These are phyloP conservation scores for Termitomyces sp. DNA, from an alignment of 768 basidiomycete species.

Conservation along the genomic window DNA sequence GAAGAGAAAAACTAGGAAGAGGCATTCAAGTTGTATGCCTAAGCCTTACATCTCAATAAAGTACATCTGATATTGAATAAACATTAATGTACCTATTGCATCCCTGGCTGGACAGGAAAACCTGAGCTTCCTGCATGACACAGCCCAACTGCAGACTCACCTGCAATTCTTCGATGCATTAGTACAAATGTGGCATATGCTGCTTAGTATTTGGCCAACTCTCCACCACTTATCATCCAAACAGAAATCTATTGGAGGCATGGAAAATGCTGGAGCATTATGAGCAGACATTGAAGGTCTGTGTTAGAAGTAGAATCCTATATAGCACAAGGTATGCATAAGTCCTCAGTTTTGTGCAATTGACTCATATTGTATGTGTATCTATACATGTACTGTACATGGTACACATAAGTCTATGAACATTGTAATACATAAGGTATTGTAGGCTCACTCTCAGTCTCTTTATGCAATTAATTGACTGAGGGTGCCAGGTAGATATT, in stretches of 20 bases:
- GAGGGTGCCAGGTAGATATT: too few relatives aligned
- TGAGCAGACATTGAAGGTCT: slow-evolving; percentile 70
- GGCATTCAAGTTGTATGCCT: slow-evolving; percentile 87
- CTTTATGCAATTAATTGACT: too few relatives aligned
- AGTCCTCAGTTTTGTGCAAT: too few relatives aligned
- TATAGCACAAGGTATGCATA: too few relatives aligned
- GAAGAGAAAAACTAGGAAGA: slow-evolving; percentile 94
- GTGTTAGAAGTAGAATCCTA: too few relatives aligned
- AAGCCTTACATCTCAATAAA: slow-evolving; percentile 86
- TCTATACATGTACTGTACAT: too few relatives aligned
- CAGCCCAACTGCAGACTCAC: slow-evolving; percentile 86
- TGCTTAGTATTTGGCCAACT: slow-evolving; percentile 77
- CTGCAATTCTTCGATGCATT: slow-evolving; percentile 75
- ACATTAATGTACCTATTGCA: slow-evolving; percentile 4
- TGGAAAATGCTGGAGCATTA: slow-evolving; percentile 72
- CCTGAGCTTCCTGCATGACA: slow-evolving; percentile 87
- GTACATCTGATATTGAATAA: slow-evolving; percentile 38
- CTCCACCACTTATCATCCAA: slow-evolving; percentile 83
- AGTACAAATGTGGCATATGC: slow-evolving; percentile 76
- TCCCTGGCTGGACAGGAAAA: slow-evolving; percentile 63
- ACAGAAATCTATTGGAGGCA: slow-evolving; percentile 68
- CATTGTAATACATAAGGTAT: too few relatives aligned
- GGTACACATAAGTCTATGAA: too few relatives aligned
- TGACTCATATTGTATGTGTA: too few relatives aligned
- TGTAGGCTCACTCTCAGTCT: too few relatives aligned